Conservation (phyloP, 495 filamentous ascomycete species). For the Amphirosellinia nigrospora region DNA sequence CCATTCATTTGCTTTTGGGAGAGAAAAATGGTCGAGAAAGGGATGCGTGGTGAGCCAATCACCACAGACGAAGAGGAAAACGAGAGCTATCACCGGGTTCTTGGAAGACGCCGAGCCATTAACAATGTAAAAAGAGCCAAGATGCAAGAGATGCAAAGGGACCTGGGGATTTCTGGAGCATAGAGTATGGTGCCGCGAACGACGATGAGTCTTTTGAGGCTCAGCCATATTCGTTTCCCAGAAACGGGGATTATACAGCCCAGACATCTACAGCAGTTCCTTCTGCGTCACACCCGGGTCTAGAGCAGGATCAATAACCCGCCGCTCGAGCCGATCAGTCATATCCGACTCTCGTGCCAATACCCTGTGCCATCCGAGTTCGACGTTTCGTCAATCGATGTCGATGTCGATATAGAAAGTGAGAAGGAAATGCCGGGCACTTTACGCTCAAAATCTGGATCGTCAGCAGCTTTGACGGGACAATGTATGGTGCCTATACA, state of each 20-base stretch:
- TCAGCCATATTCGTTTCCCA: constrained; percentile 41
- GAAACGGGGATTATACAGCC: constrained; percentile 36
- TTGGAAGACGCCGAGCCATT: constrained; percentile 60
- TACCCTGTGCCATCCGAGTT: constrained; percentile 52
- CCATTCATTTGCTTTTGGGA: constrained; percentile 83
- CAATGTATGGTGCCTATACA: constrained; percentile 74
- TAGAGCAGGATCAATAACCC: constrained; percentile 48
- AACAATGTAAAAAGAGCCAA: constrained; percentile 63
- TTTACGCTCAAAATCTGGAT: constrained; percentile 53
- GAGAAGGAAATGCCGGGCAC: constrained; percentile 54
- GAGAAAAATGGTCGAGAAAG: constrained; percentile 75
- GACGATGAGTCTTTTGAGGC: constrained; percentile 57
- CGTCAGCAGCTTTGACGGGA: constrained; percentile 68
- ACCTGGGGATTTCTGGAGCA: constrained; percentile 72
- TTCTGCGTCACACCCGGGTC: constrained; percentile 44
- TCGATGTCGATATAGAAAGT: constrained; percentile 47
- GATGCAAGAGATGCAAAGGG: constrained; percentile 45
- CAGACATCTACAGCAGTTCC: constrained; percentile 30
- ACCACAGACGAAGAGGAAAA: constrained; percentile 61
- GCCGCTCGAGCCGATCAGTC: constrained; percentile 52
- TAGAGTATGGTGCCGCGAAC: constrained; percentile 77
- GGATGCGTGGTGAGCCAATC: constrained; percentile 64
- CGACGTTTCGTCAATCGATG: constrained; percentile 42
- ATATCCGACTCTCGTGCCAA: constrained; percentile 53
- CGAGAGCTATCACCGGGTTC: constrained; percentile 62